Evolutionary conservation across 768 basidiomycete species (phyloP).

Genomic region (Coprinellus micaceus): DNA sequence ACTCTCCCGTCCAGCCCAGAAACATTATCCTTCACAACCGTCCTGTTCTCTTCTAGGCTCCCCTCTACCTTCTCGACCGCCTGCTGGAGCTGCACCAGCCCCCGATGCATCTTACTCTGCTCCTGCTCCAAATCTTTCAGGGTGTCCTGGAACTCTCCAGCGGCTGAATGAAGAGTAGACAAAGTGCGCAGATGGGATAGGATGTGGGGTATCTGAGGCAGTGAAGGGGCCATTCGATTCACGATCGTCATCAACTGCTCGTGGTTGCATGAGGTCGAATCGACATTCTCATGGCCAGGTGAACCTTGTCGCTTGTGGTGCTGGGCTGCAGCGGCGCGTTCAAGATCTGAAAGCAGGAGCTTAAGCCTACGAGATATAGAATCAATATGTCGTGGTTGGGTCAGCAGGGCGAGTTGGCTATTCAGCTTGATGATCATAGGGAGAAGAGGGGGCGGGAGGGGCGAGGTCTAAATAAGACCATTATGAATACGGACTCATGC

Average conservation of each 20-base stretch:
- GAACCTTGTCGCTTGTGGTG: constrained; percentile 44
- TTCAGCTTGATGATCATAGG: constrained; percentile 80
- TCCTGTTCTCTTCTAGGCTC: constrained; percentile 72
- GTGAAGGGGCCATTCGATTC: constrained; percentile 63
- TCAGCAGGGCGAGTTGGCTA: constrained; percentile 80
- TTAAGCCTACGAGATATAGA: constrained; percentile 93
- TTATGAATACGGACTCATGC: background rate
- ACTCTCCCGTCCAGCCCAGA: constrained; percentile 58
- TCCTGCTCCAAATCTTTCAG: constrained; percentile 68
- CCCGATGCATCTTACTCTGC: constrained; percentile 59
- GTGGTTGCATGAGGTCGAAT: constrained; percentile 27
- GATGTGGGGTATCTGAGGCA: constrained; percentile 86
- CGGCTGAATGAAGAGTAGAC: constrained; percentile 75
- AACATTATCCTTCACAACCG: constrained; percentile 71
- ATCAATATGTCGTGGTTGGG: constrained; percentile 95
- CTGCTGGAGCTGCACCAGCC: constrained; percentile 60
- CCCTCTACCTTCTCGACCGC: constrained; percentile 72
- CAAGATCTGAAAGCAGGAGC: constrained; percentile 86
- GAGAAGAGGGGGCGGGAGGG: constrained; percentile 76
- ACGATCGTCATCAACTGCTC: constrained; percentile 70
- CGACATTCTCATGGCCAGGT: constrained; percentile 28
- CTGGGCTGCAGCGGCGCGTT: constrained; percentile 64
- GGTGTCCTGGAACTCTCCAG: constrained; percentile 70
- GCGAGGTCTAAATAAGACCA: constrained; percentile 49
- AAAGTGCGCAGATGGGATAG: constrained; percentile 85